Evolutionary conservation across 768 basidiomycete species (phyloP).

Genomic region (Collybia nuda): DNA sequence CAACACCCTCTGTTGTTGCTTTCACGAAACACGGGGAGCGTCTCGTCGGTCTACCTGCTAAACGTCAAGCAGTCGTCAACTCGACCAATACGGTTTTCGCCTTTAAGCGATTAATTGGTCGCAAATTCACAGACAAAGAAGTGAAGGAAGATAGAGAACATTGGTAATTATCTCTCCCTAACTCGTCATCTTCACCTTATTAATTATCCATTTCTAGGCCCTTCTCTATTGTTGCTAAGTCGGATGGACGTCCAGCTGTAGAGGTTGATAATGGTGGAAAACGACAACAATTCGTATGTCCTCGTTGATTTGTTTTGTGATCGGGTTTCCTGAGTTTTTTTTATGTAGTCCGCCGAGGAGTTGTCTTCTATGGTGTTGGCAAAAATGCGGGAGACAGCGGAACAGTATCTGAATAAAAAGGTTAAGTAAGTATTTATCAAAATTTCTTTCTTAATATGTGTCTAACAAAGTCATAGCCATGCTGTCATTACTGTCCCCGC

Average conservation of each 20-base stretch:
- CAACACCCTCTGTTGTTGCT: constrained; percentile 97
- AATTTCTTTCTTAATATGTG: not conserved
- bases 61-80: constrained; percentile 98
- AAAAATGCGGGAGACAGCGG: constrained; percentile 97
- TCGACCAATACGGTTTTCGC: constrained; percentile 90
- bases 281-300: constrained; percentile 72
- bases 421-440: constrained; percentile 78
- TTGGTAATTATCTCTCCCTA: too few species aligned
- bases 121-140: constrained; percentile 90
- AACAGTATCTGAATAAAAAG: constrained; percentile 89
- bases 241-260: constrained; percentile 77
- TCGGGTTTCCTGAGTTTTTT: too few species aligned
- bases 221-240: constrained; percentile 71
- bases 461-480: constrained; percentile 44
- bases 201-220: constrained; percentile 64
- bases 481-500: constrained; percentile 96
- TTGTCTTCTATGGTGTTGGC: constrained; percentile 83
- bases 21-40: constrained; percentile 99
- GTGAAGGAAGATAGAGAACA: constrained; percentile 89
- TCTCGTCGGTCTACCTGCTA: constrained; percentile 92
- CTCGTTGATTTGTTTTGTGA: not conserved
- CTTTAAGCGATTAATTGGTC: constrained; percentile 93
- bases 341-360: constrained; percentile 74
- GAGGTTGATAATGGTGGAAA: constrained; percentile 87
- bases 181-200: too few species aligned